Conservation (phyloP, 768 basidiomycete species). For the Hemileccinum impolitum region DNA sequence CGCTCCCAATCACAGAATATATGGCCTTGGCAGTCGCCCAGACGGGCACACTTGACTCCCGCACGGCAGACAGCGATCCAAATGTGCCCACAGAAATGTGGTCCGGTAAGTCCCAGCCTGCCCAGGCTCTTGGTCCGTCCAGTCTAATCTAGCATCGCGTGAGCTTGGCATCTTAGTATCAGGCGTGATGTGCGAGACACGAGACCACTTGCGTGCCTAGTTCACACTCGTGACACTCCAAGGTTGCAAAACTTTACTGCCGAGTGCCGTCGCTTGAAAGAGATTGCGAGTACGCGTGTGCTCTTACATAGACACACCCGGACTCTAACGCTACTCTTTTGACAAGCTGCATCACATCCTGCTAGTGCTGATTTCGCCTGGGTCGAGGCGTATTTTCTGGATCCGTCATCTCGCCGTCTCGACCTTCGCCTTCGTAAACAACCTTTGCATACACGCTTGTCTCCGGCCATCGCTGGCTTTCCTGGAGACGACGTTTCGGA, state of each 20-base stretch:
- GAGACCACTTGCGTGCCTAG: slow-evolving; percentile 42
- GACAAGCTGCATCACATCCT: slow-evolving; percentile 11
- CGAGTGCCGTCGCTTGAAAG: slow-evolving; percentile 57
- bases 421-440: slow-evolving; percentile 53
- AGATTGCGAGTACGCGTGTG: slow-evolving; percentile 41
- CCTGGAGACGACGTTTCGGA: slow-evolving; percentile 61
- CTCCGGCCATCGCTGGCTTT: slow-evolving; percentile 57
- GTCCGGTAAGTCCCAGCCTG: slow-evolving; percentile 36
- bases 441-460: slow-evolving; percentile 54
- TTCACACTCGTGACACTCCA: slow-evolving; percentile 42
- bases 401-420: slow-evolving; percentile 5
- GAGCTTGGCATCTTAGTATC: slow-evolving; percentile 57
- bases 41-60: slow-evolving; percentile 39
- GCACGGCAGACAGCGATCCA: slow-evolving; percentile 18
- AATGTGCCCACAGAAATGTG: slow-evolving; percentile 30
- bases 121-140: neutral
- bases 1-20: slow-evolving; percentile 50
- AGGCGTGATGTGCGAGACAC: slow-evolving; percentile 38
- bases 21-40: slow-evolving; percentile 60
- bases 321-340: neutral
- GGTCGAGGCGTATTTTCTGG: slow-evolving; percentile 13
- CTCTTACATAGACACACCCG: neutral
- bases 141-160: slow-evolving; percentile 1
- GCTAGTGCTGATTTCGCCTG: slow-evolving; percentile 15
- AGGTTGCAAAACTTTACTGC: slow-evolving; percentile 44